Evolutionary conservation across 169 alveolate genomes (phyloP), one percentile per base, ranked within the genome.

Genomic region (Plasmodium vivax): DNA sequence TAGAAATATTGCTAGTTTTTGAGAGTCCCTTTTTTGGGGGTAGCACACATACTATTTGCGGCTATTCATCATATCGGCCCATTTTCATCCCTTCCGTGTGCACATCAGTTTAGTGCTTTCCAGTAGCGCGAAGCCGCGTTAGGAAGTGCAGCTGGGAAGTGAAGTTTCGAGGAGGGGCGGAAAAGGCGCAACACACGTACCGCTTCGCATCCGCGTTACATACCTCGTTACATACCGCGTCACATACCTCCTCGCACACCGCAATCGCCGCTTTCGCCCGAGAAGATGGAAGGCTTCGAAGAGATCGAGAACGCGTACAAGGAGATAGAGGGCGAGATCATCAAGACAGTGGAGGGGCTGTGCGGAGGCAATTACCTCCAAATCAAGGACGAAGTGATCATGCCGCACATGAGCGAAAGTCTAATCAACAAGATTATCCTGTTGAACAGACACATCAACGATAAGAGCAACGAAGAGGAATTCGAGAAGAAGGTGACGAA

Each of bases 401-500:
- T 90, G 94, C 92, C 92, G 0, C 94, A 79, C 74, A 82, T 90
- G 94, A 90, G 91, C 51, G 94, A 90, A 16, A 71, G 68, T 9
- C 56, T 90, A 3, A 90, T 90, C 71, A 72, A 90, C 58, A 90
- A 90, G 36, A 90, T 90, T 45, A 90, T 62, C 41, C 14, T 90
- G 74, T 41, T 90, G 83, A 90, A 90, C 79, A 79, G 36, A 38
- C 92, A 90, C 45, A 90, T 90, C 23, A 90, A 90, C 74, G 94
- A 90, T 90, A 90, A 90, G 8, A 90, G 94, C 83, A 71, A 90
- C 47, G 62, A 58, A 51, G 92, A 79, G n/a, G 90, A 41, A 45
- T 90, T 90, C 47, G 94, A 90, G 75, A 90, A 90, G 43, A 79
- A 74, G 56, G 94, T 90, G 43, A 90, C 81, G 19, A 82, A 90